Conservation (phyloP, 2,329 filamentous ascomycete genomes). For the Triangularia setosa region DNA sequence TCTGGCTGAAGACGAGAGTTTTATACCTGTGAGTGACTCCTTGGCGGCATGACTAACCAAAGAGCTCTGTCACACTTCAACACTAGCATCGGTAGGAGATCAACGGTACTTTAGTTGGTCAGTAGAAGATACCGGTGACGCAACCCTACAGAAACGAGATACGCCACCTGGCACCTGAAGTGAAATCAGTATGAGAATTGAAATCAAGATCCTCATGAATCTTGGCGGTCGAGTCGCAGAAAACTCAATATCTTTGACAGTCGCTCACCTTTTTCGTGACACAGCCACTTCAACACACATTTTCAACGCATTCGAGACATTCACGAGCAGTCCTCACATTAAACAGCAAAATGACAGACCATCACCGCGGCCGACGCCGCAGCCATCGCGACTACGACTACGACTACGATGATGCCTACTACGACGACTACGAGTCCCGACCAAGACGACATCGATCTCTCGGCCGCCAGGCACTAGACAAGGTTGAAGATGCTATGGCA, state of each 20-base stretch:
- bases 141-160: background rate
- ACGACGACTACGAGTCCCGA: conserved; percentile 12
- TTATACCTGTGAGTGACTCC: background rate
- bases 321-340: background rate
- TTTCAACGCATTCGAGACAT: background rate
- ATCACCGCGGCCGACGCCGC: conserved; percentile 16
- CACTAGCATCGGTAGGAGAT: background rate
- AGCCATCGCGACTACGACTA: conserved; percentile 7
- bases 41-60: background rate
- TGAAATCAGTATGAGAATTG: background rate
- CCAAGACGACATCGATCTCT: conserved; percentile 22
- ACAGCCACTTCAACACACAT: background rate
- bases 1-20: background rate
- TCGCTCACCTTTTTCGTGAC: background rate
- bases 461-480: conserved; percentile 21
- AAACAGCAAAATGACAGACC: conserved; percentile 11
- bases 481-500: conserved; percentile 17
- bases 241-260: background rate
- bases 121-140: background rate
- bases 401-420: conserved; percentile 15
- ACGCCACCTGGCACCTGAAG: background rate
- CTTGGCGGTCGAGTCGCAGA: background rate
- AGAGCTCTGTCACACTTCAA: background rate
- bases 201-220: background rate
- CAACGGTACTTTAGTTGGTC: background rate